phyloP scores from a whole-genome alignment of 805 yeast genomes.

The Wickerhamiella domercqiae region DNA sequence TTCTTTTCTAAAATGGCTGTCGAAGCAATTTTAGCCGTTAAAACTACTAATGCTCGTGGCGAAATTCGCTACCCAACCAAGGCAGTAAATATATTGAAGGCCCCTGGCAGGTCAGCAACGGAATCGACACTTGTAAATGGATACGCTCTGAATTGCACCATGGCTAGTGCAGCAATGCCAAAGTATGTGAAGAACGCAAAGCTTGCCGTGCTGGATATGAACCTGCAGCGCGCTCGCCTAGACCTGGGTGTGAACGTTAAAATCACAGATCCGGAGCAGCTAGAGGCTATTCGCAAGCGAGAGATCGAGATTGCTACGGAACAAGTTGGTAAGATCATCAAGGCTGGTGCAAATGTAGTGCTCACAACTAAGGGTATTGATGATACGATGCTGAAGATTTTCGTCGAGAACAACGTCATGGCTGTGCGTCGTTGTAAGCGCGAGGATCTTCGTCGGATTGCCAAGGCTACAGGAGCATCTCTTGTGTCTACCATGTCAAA shows the following conservation, averaged over 20 bases:
- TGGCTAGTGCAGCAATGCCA: slow-evolving; percentile 94
- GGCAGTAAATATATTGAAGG: slow-evolving; percentile 89
- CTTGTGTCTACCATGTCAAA: slow-evolving; percentile 75
- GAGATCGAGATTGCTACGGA: slow-evolving; percentile 78
- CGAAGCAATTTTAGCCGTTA: slow-evolving; percentile 89
- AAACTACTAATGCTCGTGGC: slow-evolving; percentile 75
- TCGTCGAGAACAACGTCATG: slow-evolving; percentile 82
- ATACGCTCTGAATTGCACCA: slow-evolving; percentile 91
- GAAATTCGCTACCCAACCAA: slow-evolving; percentile 72
- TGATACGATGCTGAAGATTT: slow-evolving; percentile 78
- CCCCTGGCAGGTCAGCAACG: slow-evolving; percentile 84
- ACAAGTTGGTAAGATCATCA: slow-evolving; percentile 63
- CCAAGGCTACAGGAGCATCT: slow-evolving; percentile 96
- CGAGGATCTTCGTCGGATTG: slow-evolving; percentile 92
- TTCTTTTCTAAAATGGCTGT: slow-evolving; percentile 85
- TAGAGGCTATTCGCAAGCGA: slow-evolving; percentile 80
- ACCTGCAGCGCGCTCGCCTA: slow-evolving; percentile 91
- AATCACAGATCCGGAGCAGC: slow-evolving; percentile 92
- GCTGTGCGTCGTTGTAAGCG: slow-evolving; percentile 95
- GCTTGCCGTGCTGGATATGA: slow-evolving; percentile 80
- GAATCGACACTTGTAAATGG: slow-evolving; percentile 85
- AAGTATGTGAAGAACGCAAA: slow-evolving; percentile 53
- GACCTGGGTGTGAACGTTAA: slow-evolving; percentile 97
- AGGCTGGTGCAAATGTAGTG: slow-evolving; percentile 84
- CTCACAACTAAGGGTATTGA: slow-evolving; percentile 91